Evolutionary conservation across 495 filamentous ascomycete species (phyloP), one percentile per base, ranked within the genome.

Genomic region (Penicillium parvum): DNA sequence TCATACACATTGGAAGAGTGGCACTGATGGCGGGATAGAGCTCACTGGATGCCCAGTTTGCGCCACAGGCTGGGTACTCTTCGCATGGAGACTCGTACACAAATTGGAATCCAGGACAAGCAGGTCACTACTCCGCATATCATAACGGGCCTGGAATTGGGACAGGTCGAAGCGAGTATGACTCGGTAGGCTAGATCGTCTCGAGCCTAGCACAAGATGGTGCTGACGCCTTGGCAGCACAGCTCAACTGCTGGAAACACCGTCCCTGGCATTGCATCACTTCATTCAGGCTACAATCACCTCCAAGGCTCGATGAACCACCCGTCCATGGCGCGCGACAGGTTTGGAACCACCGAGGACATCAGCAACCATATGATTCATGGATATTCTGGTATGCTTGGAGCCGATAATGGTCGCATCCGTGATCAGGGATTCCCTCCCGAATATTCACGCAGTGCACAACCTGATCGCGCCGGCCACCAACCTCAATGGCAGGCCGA

Each of bases 21-120:
- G 47, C 49, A 54, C 62, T 65, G 57, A 65, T 58, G 49, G 52
- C 45, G 43, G 51, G 41, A 45, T 62, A 66, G 63, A 61, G 49
- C 50, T 50, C 60, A 17, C 40, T 60, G 28, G 37, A 53, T 39
- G 38, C 60, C 18, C 52, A 50, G 22, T 32, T 55, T 19, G 51
- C 55, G 50, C 44, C 29, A 30, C 47, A 49, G 32, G 23, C 33
- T 14, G 47, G 37, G 11, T 40, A 40, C 15, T 10, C 52, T 15
- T 43, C 37, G 15, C 47, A 55, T 32, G 52, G 47, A 5, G 25
- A 43, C 17, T 37, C 40, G 16, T 49, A 38, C 5, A 46, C 45
- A n/a, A 47, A 42, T 14, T 52, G 53, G 50, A 38, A 53, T 38
- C 35, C 49, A 27, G 45, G 45, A 7, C 57, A 61, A 6, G 37